Evolutionary conservation across 2,329 filamentous ascomycete genomes (phyloP), one percentile per base, ranked within the genome.

Genomic region (Gyromitra esculenta): DNA sequence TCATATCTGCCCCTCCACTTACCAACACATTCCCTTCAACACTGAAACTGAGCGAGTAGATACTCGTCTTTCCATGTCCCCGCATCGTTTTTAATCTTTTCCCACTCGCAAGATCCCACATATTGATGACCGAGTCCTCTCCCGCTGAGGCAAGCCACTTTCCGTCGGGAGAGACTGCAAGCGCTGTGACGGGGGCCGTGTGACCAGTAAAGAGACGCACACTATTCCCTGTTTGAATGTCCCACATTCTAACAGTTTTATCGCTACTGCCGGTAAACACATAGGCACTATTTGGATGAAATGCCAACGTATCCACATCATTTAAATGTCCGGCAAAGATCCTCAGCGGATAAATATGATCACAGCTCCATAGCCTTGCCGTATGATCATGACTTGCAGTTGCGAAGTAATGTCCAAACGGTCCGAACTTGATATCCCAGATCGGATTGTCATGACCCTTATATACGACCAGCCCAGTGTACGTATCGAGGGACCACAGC

Each of bases 221-320:
- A 45, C 94, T 93, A 77, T 91, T 90, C 37, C 96, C 96, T 7
- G 91, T 95, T 9, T 90, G 88, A n/a, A 97, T 89, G 8, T 94
- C 91, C 96, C 96, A 99, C 95, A 99, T 98, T 39, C 96, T 91
- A 43, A 98, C 92, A 0, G 94, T 96, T 83, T 95, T 95, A 84
- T 99, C 94, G 79, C 92, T 92, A 11, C 93, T 96, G 2, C 92
- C 94, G 0, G 96, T 97, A 84, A 99, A 97, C 57, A 97, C 86
- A 81, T 98, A 99, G 5, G 92, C 89, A 18, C 93, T 93, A 82
- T 99, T 99, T 0, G 95, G 93, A 81, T 99, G 96, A 90, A 96
- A 99, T 13, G 92, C 87, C n/a, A 97, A 87, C 56, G 91, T 90
- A 66, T 96, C 96, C n/a, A 97, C 92, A 80, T 93, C 91, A 21